Percentiles rank a stretch among this genome's conserved stretches.
Evolutionary conservation across 352 stramenopile species (phyloP).

Genomic region (Peronospora destructor): DNA sequence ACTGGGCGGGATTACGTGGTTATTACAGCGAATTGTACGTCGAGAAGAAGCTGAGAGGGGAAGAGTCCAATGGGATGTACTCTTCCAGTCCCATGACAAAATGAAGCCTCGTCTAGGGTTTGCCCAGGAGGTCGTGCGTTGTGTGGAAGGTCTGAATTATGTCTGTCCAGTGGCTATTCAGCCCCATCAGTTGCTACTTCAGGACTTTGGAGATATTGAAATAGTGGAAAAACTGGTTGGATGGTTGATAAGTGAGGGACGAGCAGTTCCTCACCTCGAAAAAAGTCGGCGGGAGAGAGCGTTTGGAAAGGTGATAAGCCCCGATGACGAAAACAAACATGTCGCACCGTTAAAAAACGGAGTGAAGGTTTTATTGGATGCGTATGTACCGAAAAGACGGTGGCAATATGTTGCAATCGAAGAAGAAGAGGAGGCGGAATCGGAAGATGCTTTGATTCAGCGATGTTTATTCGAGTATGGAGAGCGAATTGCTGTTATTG

Average conservation of each 20-base stretch:
- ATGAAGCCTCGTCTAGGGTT: slow-evolving; percentile 67
- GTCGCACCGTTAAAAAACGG: slow-evolving; percentile 32
- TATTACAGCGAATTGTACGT: slow-evolving; percentile 50
- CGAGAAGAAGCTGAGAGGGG: slow-evolving; percentile 36
- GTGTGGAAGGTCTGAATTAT: slow-evolving; percentile 36
- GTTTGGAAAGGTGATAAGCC: slow-evolving; percentile 29
- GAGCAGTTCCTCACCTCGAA: slow-evolving; percentile 30
- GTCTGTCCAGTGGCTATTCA: slow-evolving; percentile 37
- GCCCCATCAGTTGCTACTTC: slow-evolving; percentile 67
- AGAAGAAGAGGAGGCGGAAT: slow-evolving; percentile 24
- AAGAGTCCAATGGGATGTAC: slow-evolving; percentile 57
- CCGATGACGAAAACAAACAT: slow-evolving; percentile 5
- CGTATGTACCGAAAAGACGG: slow-evolving; percentile 35
- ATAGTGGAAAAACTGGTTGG: slow-evolving; percentile 40
- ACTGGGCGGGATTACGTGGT: slow-evolving; percentile 47
- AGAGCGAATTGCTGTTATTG: slow-evolving; percentile 37
- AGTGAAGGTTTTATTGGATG: slow-evolving; percentile 33
- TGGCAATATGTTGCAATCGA: slow-evolving; percentile 36
- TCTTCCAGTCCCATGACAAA: slow-evolving; percentile 57
- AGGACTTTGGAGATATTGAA: slow-evolving; percentile 69
- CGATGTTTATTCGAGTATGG: slow-evolving; percentile 79
- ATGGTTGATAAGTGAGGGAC: slow-evolving; percentile 46
- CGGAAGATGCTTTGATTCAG: slow-evolving; percentile 67
- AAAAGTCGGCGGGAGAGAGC: slow-evolving; percentile 26
- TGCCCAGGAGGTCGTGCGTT: slow-evolving; percentile 45